Evolutionary conservation across 108 stramenopile genomes (phyloP).

Genomic region (Cyclotella atomus): DNA sequence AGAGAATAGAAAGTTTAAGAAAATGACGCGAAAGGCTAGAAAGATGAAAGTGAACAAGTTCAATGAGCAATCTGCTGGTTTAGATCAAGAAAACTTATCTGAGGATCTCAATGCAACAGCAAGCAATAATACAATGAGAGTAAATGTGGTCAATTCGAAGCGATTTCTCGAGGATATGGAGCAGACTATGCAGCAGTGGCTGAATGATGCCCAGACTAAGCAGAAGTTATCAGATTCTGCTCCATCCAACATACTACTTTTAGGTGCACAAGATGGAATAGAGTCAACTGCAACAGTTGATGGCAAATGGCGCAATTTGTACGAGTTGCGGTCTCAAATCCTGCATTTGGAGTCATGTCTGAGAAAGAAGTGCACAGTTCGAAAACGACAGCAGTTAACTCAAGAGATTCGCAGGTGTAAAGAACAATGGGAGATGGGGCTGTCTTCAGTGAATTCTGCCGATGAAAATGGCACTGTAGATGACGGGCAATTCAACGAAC

Average conservation of each 20-base stretch:
- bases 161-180: conserved; percentile 44
- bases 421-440: conserved; percentile 25
- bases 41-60: not conserved
- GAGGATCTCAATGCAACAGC: not conserved
- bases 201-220: conserved; percentile 8
- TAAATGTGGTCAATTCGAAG: conserved; percentile 33
- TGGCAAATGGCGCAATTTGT: conserved; percentile 16
- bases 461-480: not conserved
- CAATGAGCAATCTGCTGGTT: not conserved
- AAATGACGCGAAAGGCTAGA: not conserved
- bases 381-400: conserved; percentile 33
- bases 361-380: conserved; percentile 33
- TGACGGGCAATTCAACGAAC: not conserved
- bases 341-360: conserved; percentile 31
- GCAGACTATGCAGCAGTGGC: conserved; percentile 24
- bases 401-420: conserved; percentile 33
- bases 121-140: conserved; percentile 11
- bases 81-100: not conserved
- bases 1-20: conserved; percentile 16
- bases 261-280: not conserved
- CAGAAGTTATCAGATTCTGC: not conserved
- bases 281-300: not conserved
- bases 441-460: not conserved
- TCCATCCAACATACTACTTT: not conserved
- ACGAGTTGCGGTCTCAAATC: conserved; percentile 22